A percentile compares a stretch with the other conserved stretches of the same genome.
Evolutionary conservation across 345 rosid species (phyloP).

Genomic region (Firmiana major): DNA sequence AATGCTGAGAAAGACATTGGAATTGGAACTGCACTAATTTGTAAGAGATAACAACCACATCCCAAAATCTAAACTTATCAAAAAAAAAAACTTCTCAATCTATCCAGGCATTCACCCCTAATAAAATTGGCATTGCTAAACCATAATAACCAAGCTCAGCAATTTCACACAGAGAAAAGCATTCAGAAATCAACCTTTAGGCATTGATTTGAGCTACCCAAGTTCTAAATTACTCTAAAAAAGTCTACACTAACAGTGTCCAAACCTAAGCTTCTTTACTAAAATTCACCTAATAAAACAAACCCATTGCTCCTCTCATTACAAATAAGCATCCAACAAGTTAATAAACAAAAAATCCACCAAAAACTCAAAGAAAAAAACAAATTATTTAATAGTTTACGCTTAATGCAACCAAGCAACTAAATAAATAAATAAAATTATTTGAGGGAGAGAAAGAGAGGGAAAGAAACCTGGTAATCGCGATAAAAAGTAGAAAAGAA

Average conservation of each 20-base stretch:
- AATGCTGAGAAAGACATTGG: neutral
- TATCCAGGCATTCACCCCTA: neutral
- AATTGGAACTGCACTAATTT: neutral
- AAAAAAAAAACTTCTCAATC: conserved; percentile 1
- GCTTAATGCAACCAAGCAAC: neutral
- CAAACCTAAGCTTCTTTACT: neutral
- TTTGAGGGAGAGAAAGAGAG: neutral
- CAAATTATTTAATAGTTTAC: neutral
- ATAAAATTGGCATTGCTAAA: neutral
- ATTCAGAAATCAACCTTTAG: neutral
- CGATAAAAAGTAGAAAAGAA: neutral
- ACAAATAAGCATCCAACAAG: neutral
- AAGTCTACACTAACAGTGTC: neutral
- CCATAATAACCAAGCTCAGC: neutral
- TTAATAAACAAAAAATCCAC: neutral
- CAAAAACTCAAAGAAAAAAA: neutral
- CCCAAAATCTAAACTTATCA: neutral
- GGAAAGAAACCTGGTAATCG: conserved; percentile 9
- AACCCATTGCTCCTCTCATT: neutral
- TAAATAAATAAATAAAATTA: neutral
- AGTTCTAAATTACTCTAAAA: neutral
- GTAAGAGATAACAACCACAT: neutral
- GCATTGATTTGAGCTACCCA: neutral
- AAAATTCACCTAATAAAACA: conserved; percentile 4
- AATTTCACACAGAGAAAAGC: neutral